Conservation (phyloP, 768 basidiomycete genomes). For the Boletus coccyginus region DNA sequence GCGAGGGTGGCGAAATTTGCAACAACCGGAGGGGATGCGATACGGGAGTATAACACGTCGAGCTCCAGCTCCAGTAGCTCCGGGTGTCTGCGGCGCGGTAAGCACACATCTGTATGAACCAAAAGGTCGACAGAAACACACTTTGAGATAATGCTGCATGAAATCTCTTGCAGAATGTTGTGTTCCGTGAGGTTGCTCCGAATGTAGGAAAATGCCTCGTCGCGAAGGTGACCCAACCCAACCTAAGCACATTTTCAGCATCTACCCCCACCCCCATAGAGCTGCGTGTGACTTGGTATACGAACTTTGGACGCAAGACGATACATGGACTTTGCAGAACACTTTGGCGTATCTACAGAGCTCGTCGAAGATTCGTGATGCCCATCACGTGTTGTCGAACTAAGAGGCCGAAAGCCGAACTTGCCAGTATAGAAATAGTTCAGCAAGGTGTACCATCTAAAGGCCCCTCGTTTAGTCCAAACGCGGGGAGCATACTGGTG, state of each 20-base stretch:
- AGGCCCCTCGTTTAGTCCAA: background rate
- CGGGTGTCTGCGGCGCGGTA: conserved; percentile 2
- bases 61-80: conserved; percentile 17
- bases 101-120: background rate
- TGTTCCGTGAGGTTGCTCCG: conserved; percentile 14
- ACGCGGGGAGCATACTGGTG: no score
- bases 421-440: conserved; percentile 40
- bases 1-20: conserved; percentile 10
- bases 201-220: conserved; percentile 7
- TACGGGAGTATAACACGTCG: conserved; percentile 8
- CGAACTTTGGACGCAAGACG: conserved; percentile 40
- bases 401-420: conserved; percentile 32
- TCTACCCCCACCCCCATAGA: background rate
- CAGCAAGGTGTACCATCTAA: conserved; percentile 39
- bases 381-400: conserved; percentile 4
- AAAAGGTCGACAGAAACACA: background rate
- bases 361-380: conserved; percentile 1
- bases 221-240: conserved; percentile 9
- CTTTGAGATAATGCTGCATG: conserved; percentile 20
- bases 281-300: background rate
- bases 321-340: conserved; percentile 47
- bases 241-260: conserved; percentile 4
- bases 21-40: conserved; percentile 1
- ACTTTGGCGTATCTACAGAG: conserved; percentile 14
- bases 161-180: conserved; percentile 25